phyloP scores from a whole-genome alignment of 805 yeast species.

The Yamadazyma laniorum region DNA sequence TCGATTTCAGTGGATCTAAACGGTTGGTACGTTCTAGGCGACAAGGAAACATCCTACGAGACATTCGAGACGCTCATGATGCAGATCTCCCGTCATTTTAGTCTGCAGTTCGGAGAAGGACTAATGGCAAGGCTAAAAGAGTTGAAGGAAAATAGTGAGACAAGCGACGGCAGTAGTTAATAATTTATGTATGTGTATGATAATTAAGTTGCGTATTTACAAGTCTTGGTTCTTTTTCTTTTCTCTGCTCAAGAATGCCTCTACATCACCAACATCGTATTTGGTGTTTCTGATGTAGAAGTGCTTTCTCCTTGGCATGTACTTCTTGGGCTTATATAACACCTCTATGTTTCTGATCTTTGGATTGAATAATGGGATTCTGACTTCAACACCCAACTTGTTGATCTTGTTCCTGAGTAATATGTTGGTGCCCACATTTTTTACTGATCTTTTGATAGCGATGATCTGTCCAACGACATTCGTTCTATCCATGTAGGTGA shows the following conservation, averaged over 20 bases:
- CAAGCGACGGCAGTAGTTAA: background rate
- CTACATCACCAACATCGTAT: slow-evolving; percentile 73
- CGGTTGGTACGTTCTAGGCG: slow-evolving; percentile 28
- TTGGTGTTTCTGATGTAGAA: slow-evolving; percentile 83
- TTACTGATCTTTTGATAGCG: slow-evolving; percentile 61
- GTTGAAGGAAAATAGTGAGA: slow-evolving; percentile 4
- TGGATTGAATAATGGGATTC: slow-evolving; percentile 81
- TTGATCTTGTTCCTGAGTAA: slow-evolving; percentile 78
- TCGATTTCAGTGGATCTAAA: slow-evolving; percentile 22
- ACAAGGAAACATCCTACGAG: slow-evolving; percentile 17
- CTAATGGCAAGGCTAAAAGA: slow-evolving; percentile 18
- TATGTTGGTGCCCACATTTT: slow-evolving; percentile 71
- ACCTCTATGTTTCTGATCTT: slow-evolving; percentile 73
- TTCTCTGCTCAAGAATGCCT: slow-evolving; percentile 32
- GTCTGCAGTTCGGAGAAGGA: slow-evolving; percentile 17
- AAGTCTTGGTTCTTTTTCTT: slow-evolving; percentile 10
- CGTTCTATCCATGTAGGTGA: slow-evolving; percentile 65
- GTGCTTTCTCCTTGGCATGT: slow-evolving; percentile 78
- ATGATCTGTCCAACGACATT: slow-evolving; percentile 76
- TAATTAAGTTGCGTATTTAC: slow-evolving; percentile 2
- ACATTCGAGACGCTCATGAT: slow-evolving; percentile 35
- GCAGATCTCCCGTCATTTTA: slow-evolving; percentile 22
- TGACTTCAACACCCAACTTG: slow-evolving; percentile 80
- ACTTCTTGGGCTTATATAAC: slow-evolving; percentile 67
- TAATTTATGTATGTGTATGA: background rate